Base-by-base conservation (phyloP, 495 filamentous ascomycete genomes). In the Bacidia rubella region DNA sequence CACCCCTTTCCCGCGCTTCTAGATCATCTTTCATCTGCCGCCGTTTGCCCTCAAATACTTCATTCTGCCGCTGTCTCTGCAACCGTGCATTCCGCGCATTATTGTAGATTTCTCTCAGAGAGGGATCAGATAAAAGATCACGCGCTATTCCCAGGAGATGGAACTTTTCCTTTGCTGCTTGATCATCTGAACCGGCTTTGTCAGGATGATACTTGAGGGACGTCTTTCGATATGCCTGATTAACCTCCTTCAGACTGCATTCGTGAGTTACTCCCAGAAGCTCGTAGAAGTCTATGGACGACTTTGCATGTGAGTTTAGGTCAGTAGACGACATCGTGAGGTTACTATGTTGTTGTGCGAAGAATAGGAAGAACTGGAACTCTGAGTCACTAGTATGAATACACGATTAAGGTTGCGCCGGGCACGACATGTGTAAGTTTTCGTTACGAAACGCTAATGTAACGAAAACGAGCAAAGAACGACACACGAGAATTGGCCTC, bases 181-280 rank as follows among this genome's bases (percentile, higher is more conserved):
- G 61, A 27, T 79, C 71, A 27, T 79, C 71, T 60, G 75, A 76
- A 38, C 74, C 65, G 23, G 61, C 83, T 68, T 83, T 85, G 72
- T 94, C 90, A 10, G 92, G 92, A 65, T 98, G 92, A 64, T 87
- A 86, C 65, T 85, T 87, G 10, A 96, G 73, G 0, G 93, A 86
- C 2, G 87, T 84, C 63, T 85, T 87, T 32, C 89, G 81, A 70
- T 95, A 98, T 44, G 87, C 87, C 49, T 81, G 79, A 52, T 89
- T 85, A 60, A 98, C 79, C 55, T 95, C 84, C 25, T 79, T 65
- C 26, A 82, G 75, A 11, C 75, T 74, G 23, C 83, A 79, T 17
- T 77, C 74, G 38, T 75, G 73, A 15, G 76, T 71, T 44, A 96
- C 62, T 21, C 73, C 76, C 19, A 97, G 82, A 51, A 95, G 78